Evolutionary conservation across 106 monocot species (phyloP).

Genomic region (Acorus calamus): DNA sequence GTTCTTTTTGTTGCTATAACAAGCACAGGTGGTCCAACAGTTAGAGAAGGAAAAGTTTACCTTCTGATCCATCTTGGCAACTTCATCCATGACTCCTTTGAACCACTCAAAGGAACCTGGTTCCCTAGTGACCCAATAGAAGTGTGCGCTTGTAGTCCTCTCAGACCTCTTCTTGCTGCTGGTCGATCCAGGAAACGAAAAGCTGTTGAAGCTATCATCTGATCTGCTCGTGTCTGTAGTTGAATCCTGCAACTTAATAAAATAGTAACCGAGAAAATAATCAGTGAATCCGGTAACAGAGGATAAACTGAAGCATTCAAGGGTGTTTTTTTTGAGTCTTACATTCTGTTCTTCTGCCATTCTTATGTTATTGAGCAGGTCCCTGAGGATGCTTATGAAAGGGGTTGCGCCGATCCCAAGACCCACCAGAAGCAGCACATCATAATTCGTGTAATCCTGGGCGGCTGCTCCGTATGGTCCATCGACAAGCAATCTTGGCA

Average conservation of each 20-base stretch:
- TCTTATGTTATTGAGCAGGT: slow-evolving; percentile 76
- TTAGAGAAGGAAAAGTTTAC: slow-evolving; percentile 10
- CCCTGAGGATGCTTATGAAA: slow-evolving; percentile 79
- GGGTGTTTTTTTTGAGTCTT: neutral
- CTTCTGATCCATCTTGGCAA: slow-evolving; percentile 84
- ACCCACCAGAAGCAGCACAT: slow-evolving; percentile 78
- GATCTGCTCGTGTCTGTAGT: slow-evolving; percentile 52
- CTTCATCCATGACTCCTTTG: slow-evolving; percentile 91
- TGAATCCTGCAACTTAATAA: slow-evolving; percentile 31
- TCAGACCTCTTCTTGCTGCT: slow-evolving; percentile 41
- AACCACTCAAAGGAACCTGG: slow-evolving; percentile 87
- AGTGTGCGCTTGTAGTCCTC: slow-evolving; percentile 62
- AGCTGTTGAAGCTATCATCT: slow-evolving; percentile 45
- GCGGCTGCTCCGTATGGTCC: slow-evolving; percentile 94
- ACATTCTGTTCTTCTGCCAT: slow-evolving; percentile 50
- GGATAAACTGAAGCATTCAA: neutral
- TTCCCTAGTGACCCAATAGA: slow-evolving; percentile 89
- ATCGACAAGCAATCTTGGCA: slow-evolving; percentile 71
- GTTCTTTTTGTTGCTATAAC: too few species aligned
- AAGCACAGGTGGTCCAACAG: too few species aligned
- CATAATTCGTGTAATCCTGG: slow-evolving; percentile 74
- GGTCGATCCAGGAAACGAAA: slow-evolving; percentile 24
- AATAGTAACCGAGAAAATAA: too few species aligned
- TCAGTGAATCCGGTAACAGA: neutral
- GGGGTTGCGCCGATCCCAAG: slow-evolving; percentile 92